phyloP scores from a whole-genome alignment of 805 yeast species.

The Lipomyces starkeyi region DNA sequence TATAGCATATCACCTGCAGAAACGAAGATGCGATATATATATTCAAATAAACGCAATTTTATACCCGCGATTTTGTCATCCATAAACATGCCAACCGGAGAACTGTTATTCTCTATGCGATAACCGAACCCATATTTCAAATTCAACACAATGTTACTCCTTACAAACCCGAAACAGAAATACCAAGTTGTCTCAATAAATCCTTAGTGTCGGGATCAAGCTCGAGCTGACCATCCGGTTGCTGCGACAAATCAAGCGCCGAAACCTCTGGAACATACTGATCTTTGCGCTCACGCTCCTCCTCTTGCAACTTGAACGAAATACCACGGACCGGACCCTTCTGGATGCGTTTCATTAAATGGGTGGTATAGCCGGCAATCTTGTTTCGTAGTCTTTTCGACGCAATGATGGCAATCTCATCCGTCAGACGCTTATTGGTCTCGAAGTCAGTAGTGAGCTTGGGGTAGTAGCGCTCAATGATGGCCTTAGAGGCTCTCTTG shows the following conservation, averaged over 20 bases:
- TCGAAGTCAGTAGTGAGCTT: constrained; percentile 99
- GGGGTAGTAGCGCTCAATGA: constrained; percentile 99
- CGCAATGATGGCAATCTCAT: constrained; percentile 98
- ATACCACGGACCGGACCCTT: constrained; percentile 99
- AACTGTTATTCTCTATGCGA: neutral
- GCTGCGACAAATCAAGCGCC: constrained; percentile 91
- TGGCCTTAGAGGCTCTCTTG: constrained; percentile 99
- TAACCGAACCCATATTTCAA: neutral
- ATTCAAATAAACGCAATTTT: neutral
- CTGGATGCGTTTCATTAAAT: constrained; percentile 99
- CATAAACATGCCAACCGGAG: neutral
- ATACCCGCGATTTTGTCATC: neutral
- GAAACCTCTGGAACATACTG: constrained; percentile 99
- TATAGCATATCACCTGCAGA: too few relatives aligned
- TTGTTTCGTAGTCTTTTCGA: constrained; percentile 99
- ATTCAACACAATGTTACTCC: neutral
- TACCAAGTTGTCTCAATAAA: constrained; percentile 88
- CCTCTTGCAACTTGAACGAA: constrained; percentile 99
- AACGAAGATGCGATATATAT: neutral
- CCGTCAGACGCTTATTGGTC: constrained; percentile 99
- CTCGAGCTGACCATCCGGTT: constrained; percentile 94
- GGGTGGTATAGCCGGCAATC: constrained; percentile 99
- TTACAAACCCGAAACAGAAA: neutral
- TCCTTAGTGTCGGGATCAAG: constrained; percentile 97
- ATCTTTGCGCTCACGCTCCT: constrained; percentile 99